phyloP scores from a whole-genome alignment of 306 rosid genomes.

The Trifolium repens region DNA sequence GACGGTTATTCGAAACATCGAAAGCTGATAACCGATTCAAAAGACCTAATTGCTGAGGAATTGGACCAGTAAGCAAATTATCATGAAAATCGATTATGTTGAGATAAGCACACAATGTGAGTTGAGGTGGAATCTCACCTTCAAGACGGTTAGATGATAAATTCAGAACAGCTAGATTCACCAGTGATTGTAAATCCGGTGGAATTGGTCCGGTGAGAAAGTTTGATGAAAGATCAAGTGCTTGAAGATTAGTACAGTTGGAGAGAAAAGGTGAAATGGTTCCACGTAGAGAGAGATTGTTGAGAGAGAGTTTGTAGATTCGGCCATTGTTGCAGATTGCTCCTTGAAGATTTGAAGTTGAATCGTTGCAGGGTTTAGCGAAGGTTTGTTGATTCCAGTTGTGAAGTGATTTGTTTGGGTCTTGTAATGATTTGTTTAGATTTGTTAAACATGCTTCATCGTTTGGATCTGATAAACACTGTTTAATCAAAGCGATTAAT shows the following conservation, averaged over 20 bases:
- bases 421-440: slow-evolving; percentile 66
- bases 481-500: background rate
- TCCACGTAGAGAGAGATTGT: slow-evolving; percentile 68
- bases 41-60: slow-evolving; percentile 92
- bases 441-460: slow-evolving; percentile 79
- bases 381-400: slow-evolving; percentile 78
- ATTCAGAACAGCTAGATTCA: slow-evolving; percentile 86
- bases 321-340: slow-evolving; percentile 94
- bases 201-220: slow-evolving; percentile 79
- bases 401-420: slow-evolving; percentile 57
- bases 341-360: slow-evolving; percentile 75
- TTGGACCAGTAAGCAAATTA: slow-evolving; percentile 68
- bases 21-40: slow-evolving; percentile 77
- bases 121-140: slow-evolving; percentile 83
- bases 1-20: slow-evolving; percentile 79
- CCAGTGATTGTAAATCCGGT: slow-evolving; percentile 71
- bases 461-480: slow-evolving; percentile 73
- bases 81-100: slow-evolving; percentile 90
- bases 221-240: slow-evolving; percentile 93
- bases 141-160: slow-evolving; percentile 71
- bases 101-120: slow-evolving; percentile 88
- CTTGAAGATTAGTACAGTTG: slow-evolving; percentile 90
- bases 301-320: slow-evolving; percentile 87
- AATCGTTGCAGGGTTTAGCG: slow-evolving; percentile 81
- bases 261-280: slow-evolving; percentile 82